Base-by-base conservation (phyloP, 2,329 filamentous ascomycete species). In the Cladosporium sp. region DNA sequence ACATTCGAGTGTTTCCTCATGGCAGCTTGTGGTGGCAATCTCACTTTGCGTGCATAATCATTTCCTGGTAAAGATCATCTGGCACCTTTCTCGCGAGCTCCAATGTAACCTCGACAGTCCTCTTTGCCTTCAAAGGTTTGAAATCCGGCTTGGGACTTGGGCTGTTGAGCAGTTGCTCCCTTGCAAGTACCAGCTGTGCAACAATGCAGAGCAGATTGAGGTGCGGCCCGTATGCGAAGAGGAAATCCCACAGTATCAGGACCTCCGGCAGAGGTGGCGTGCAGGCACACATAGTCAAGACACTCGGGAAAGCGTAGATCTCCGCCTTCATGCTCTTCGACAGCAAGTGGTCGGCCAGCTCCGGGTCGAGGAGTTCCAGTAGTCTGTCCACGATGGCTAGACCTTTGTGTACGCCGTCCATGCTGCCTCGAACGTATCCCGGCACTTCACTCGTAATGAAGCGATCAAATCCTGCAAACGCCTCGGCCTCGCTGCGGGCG, bases 191-290 rank as follows among this genome's bases (percentile, higher is more conserved):
- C 62, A 99, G 83, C 80, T 99, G 95, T 15, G 94, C 94, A 18
- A 98, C 95, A 70, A 99, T 97, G 77, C 95, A 98, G 26, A 99
- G 81, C 65, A 99, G 92, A 75, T 99, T 99, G 68, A 99, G 79
- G 78, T 99, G 95, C 41, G 93, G 89, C 0, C 95, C 95, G 72
- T 97, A 99, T 0, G 95, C 94, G 75, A 99, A 96, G 26, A 99
- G 80, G 73, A 99, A 99, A 77, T 99, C 95, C 95, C 95, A 99
- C 2, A 99, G 85, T 69, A 91, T 87, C 65, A 99, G 80, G 0
- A 99, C 95, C 79, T 99, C 94, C 0, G 94, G 94, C 64, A 99
- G 80, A 2, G 95, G 95, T 18, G 95, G 95, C 18, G 95, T 99
- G 78, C 95, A 98, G 30, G 95, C 95, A 75, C 93, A 97, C 60